phyloP scores from a whole-genome alignment of 495 filamentous ascomycete genomes.

The Hypoxylon lienhwacheense region DNA sequence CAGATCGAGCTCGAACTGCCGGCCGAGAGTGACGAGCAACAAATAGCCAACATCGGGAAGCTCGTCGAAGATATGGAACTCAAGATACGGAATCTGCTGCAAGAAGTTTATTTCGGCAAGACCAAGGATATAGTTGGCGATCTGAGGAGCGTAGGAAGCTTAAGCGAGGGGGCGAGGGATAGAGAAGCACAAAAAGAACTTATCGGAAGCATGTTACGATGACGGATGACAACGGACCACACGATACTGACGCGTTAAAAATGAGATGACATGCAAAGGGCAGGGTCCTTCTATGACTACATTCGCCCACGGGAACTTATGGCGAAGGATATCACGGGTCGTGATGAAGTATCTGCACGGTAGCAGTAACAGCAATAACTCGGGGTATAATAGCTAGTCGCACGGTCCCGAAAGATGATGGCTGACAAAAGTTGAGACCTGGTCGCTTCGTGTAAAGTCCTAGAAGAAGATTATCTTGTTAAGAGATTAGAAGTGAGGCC shows the following conservation, averaged over 20 bases:
- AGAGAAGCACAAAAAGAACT: constrained; percentile 87
- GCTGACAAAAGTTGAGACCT: constrained; percentile 25
- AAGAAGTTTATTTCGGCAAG: constrained; percentile 99
- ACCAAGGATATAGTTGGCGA: constrained; percentile 99
- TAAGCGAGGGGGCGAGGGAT: constrained; percentile 86
- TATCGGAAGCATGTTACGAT: constrained; percentile 72
- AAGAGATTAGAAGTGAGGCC: constrained; percentile 27
- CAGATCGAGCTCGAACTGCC: constrained; percentile 90
- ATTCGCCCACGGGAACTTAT: constrained; percentile 1
- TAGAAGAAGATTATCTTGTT: constrained; percentile 15
- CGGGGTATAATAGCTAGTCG: constrained; percentile 23
- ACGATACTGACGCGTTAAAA: background rate
- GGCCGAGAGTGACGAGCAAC: constrained; percentile 85
- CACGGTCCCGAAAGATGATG: constrained; percentile 32
- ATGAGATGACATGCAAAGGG: constrained; percentile 9
- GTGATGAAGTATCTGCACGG: constrained; percentile 26
- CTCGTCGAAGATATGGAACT: constrained; percentile 99
- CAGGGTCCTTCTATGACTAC: constrained; percentile 9
- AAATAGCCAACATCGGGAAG: constrained; percentile 92
- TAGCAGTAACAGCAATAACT: constrained; percentile 25
- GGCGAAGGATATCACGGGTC: constrained; percentile 22
- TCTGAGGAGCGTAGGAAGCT: constrained; percentile 80
- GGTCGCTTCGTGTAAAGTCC: constrained; percentile 16
- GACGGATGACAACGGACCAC: constrained; percentile 23
- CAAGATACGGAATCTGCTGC: constrained; percentile 97